Evolutionary conservation across 345 rosid species (phyloP).

Genomic region (Brassica cretica): DNA sequence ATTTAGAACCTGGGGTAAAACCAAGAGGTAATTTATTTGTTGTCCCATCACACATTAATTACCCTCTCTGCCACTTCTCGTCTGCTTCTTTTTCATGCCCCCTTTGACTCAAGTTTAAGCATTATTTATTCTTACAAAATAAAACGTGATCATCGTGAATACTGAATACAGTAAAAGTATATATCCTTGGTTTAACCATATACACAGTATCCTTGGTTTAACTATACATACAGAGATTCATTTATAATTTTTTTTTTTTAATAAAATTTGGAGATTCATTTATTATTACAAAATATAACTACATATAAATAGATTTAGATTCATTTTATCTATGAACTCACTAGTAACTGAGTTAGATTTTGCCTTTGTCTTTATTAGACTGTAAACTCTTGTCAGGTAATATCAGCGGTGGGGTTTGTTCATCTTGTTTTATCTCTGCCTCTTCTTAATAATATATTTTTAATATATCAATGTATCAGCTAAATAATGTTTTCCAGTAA

Average conservation of each 20-base stretch:
- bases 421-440: constrained; percentile 15
- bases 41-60: constrained; percentile 28
- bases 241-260: too few relatives aligned
- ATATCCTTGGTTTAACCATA: too few relatives aligned
- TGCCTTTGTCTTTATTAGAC: constrained; percentile 7
- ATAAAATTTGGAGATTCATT: too few relatives aligned
- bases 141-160: constrained; percentile 22
- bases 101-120: constrained; percentile 13
- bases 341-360: constrained; percentile 3
- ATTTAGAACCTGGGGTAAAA: too few relatives aligned
- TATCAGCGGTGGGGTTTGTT: constrained; percentile 31
- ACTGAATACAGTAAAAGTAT: neutral
- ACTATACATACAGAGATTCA: too few relatives aligned
- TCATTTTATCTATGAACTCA: constrained; percentile 15
- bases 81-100: constrained; percentile 20
- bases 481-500: constrained; percentile 17
- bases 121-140: neutral
- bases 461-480: constrained; percentile 8
- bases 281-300: neutral
- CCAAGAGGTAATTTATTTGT: too few relatives aligned
- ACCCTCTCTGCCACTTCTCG: constrained; percentile 36
- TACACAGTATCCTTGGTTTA: too few relatives aligned
- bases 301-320: neutral
- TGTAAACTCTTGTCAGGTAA: constrained; percentile 25
- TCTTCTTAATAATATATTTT: neutral